Evolutionary conservation across 495 filamentous ascomycete species (phyloP).

Genomic region (Astrothelium macrocarpum): DNA sequence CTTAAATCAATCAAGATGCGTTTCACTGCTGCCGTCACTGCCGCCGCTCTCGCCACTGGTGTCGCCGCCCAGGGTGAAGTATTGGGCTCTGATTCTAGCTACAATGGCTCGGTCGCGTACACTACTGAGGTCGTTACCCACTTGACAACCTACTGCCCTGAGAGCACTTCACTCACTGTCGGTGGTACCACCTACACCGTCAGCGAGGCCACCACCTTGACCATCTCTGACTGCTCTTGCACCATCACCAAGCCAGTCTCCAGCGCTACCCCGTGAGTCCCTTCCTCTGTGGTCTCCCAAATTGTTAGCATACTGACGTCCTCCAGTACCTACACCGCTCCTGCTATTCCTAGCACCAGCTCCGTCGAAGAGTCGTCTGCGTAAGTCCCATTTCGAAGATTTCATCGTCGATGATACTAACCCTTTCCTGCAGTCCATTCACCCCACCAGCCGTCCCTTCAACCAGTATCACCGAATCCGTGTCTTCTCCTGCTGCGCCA

Average conservation of each 20-base stretch:
- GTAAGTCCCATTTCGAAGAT: too few species aligned
- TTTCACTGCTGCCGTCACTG: constrained; percentile 54
- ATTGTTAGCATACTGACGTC: neutral
- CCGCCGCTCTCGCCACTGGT: constrained; percentile 38
- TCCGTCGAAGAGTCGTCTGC: constrained; percentile 8
- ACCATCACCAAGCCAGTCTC: constrained; percentile 64
- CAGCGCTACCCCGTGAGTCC: constrained; percentile 45
- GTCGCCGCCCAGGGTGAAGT: constrained; percentile 36
- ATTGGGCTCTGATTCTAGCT: constrained; percentile 8
- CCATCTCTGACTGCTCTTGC: constrained; percentile 69
- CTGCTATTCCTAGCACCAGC: constrained; percentile 10
- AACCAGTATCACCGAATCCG: constrained; percentile 3
- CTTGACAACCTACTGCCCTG: constrained; percentile 81
- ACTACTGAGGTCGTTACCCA: constrained; percentile 70
- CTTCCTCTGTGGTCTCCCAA: constrained; percentile 30
- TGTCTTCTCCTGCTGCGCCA: neutral
- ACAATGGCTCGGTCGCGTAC: constrained; percentile 39
- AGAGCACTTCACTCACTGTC: constrained; percentile 60
- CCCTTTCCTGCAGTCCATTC: constrained; percentile 5
- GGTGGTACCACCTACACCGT: constrained; percentile 68
- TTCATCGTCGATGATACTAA: too few species aligned
- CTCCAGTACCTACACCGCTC: neutral
- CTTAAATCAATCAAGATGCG: constrained; percentile 62
- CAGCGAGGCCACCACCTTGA: constrained; percentile 69
- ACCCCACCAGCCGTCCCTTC: constrained; percentile 7